Evolutionary conservation across 1,139 yeast genomes (phyloP), one percentile per base, ranked within the genome.

Genomic region (Barnettozyma hawaiiensis): DNA sequence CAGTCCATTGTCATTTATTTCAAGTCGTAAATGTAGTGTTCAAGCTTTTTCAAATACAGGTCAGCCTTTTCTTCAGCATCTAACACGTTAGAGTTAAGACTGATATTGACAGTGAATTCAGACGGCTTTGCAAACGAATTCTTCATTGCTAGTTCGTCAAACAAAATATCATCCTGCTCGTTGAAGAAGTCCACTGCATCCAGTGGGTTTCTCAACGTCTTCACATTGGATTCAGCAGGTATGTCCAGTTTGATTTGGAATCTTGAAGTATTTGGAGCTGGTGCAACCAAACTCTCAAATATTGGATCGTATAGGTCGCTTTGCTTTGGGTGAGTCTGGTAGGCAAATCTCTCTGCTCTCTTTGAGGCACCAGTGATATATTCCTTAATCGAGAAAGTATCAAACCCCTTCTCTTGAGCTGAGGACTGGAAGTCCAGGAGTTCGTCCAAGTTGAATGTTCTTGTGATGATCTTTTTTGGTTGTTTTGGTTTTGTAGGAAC

Each of bases 271-370:
- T 74, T 75, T 31, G 77, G 76, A 31, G 82, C 67, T 22, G 81
- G 77, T 5, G 78, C 70, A 38, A 83, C 54, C 49, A 85, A 65
- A 33, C 76, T 84, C 56, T 83, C 92, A 57, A 85, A 85, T 14
- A 78, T 52, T 29, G 81, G 79, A 52, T 79, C 85, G 44, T 65
- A 65, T 40, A 66, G 63, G 31, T 80, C 80, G 40, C 81, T 69
- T 48, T 62, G 44, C 44, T 58, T 48, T 28, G 64, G 56, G 42
- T 73, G 65, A 64, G 69, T 65, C 51, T 67, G 67, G 49, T 65
- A 57, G 18, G 76, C 70, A 55, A 66, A 70, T 43, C 71, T 61
- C 44, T 68, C 63, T 2, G 76, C 67, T 41, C 62, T 53, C 44
- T 60, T 56, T 16, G 70, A 59, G 2, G 75, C 74, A 49, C 62